Percentiles rank a stretch among this genome's conserved stretches.
Conservation (phyloP, 805 yeast genomes). For the Brettanomyces custersianus region DNA sequence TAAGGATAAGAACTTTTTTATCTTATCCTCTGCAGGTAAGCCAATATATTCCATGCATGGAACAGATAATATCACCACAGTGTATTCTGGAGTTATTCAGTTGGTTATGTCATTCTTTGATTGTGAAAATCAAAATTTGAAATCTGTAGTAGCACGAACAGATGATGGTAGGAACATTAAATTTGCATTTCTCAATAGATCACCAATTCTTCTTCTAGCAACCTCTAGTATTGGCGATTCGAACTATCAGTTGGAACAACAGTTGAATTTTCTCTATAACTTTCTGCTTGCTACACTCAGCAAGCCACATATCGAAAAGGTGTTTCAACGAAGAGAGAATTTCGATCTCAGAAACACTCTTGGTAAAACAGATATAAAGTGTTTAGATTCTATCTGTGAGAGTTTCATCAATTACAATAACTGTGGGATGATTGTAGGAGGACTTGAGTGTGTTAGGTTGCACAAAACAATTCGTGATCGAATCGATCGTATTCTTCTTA, state of each 20-base stretch:
- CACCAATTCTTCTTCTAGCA: slow-evolving; percentile 70
- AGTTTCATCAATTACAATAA: slow-evolving; percentile 41
- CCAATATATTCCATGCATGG: slow-evolving; percentile 79
- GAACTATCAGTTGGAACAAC: slow-evolving; percentile 43
- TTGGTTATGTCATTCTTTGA: slow-evolving; percentile 64
- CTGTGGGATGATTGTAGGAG: slow-evolving; percentile 55
- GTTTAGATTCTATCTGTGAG: slow-evolving; percentile 54
- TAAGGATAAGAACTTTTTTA: slow-evolving; percentile 60
- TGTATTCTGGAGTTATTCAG: slow-evolving; percentile 73
- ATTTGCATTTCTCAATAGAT: slow-evolving; percentile 51
- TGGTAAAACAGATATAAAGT: slow-evolving; percentile 65
- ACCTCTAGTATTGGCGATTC: slow-evolving; percentile 50
- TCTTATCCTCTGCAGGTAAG: slow-evolving; percentile 79
- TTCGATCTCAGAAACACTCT: slow-evolving; percentile 73
- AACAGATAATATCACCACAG: slow-evolving; percentile 53
- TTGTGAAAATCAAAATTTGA: slow-evolving; percentile 28
- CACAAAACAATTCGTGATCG: slow-evolving; percentile 47
- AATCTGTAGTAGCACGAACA: slow-evolving; percentile 40
- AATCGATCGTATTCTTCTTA: slow-evolving; percentile 46
- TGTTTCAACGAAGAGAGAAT: slow-evolving; percentile 63
- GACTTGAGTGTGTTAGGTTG: slow-evolving; percentile 55
- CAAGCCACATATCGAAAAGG: slow-evolving; percentile 63
- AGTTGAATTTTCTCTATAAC: slow-evolving; percentile 64
- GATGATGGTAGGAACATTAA: slow-evolving; percentile 25
- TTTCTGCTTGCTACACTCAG: slow-evolving; percentile 77